phyloP scores from a whole-genome alignment of 2,329 filamentous ascomycete species.

The Fonsecaea erecta region DNA sequence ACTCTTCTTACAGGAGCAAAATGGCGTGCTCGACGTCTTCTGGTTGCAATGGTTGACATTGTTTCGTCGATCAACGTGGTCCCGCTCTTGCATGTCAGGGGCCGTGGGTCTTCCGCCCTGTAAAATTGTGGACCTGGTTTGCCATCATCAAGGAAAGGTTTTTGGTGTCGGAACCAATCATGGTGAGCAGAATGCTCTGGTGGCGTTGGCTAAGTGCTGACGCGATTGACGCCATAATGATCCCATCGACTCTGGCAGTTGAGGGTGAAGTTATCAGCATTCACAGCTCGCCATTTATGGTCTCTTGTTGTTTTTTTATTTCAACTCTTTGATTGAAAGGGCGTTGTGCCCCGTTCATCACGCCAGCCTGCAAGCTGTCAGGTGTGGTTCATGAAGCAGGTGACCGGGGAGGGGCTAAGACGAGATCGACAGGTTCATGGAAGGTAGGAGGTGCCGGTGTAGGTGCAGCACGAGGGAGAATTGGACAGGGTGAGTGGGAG shows the following conservation, averaged over 20 bases:
- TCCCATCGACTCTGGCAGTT: slow-evolving; percentile 9
- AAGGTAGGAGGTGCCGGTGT: neutral
- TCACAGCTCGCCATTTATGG: neutral
- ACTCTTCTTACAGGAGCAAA: slow-evolving; percentile 20
- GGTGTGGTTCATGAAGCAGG: neutral
- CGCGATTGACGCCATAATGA: slow-evolving; percentile 27
- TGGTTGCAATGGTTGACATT: slow-evolving; percentile 10
- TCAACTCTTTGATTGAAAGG: too few relatives aligned
- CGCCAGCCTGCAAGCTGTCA: neutral
- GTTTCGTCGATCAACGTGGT: slow-evolving; percentile 13
- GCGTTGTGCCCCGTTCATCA: neutral
- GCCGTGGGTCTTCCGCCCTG: slow-evolving; percentile 13
- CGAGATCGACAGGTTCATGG: neutral
- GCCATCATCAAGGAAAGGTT: neutral
- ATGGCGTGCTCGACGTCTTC: slow-evolving; percentile 16
- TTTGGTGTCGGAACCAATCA: slow-evolving; percentile 18
- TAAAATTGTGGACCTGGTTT: slow-evolving; percentile 6
- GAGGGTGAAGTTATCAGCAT: neutral
- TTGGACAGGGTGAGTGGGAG: neutral
- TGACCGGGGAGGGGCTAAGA: neutral
- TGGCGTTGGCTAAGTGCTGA: slow-evolving; percentile 22
- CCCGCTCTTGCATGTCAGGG: slow-evolving; percentile 1
- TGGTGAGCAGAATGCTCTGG: neutral
- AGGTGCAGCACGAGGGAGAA: neutral
- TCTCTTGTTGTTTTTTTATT: neutral